These are phyloP conservation scores for Zymoseptoria ardabiliae DNA, from an alignment of 2,329 filamentous ascomycete genomes.

Conservation along the genomic window DNA sequence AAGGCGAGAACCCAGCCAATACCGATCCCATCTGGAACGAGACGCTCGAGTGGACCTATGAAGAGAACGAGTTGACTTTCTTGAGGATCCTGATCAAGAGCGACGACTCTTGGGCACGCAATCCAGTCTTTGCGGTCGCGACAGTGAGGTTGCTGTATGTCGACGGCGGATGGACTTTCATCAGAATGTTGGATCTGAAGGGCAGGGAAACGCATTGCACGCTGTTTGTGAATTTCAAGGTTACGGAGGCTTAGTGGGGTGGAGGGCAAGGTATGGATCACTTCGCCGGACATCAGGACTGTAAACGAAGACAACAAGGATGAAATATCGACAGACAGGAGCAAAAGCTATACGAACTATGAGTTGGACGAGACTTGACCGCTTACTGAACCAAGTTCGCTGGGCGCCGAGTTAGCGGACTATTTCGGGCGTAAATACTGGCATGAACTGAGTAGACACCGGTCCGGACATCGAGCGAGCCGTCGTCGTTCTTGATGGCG, in stretches of 20 bases:
- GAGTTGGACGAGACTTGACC: not conserved
- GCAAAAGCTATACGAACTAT: not conserved
- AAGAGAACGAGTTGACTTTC: constrained; percentile 60
- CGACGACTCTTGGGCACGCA: constrained; percentile 55
- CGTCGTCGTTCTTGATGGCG: not conserved
- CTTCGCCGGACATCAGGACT: not conserved
- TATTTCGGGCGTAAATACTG: not conserved
- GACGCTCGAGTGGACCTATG: constrained; percentile 59
- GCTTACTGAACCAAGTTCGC: not conserved
- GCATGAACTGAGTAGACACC: not conserved
- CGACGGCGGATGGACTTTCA: constrained; percentile 53
- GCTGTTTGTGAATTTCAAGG: constrained; percentile 54
- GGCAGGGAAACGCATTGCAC: constrained; percentile 58
- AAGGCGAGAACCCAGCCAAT: constrained; percentile 50
- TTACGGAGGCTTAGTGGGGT: constrained; percentile 36
- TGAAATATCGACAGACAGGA: not conserved
- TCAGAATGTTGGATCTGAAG: constrained; percentile 58
- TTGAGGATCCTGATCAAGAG: constrained; percentile 60
- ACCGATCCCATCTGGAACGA: constrained; percentile 62
- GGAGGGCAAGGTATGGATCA: not conserved
- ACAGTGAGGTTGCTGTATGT: constrained; percentile 55
- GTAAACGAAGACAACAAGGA: not conserved
- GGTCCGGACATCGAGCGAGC: not conserved
- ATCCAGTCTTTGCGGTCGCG: constrained; percentile 55
- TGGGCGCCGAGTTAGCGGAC: not conserved